Base-by-base conservation (phyloP, 2,329 filamentous ascomycete genomes). In the Fusarium torulosum region DNA sequence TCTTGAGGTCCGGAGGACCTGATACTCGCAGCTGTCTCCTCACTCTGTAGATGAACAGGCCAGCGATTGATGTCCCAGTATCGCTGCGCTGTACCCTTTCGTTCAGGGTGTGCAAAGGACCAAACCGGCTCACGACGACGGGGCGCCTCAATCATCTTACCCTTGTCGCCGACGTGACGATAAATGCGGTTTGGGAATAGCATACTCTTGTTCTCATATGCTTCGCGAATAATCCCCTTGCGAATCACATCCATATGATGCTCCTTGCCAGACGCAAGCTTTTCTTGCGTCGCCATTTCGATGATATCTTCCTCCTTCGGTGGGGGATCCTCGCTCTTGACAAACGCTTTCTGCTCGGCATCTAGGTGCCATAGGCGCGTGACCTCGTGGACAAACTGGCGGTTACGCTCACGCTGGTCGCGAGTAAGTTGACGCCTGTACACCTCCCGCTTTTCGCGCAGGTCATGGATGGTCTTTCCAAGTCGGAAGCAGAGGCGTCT, bases 31-130 rank as follows among this genome's bases (percentile, higher is more conserved):
- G 17, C 27, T 44, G 20, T 53, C 35, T 54, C 83, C 78, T 19
- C 66, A 50, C 14, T 73, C 66, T 84, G 81, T 52, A 81, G 70
- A 25, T 79, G 69, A 20, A 81, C 42, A 35, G 84, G 84, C 84
- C 84, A 87, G 38, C 83, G 79, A 69, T 81, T 76, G 43, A 86
- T 72, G 63, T 75, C 73, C 75, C 84, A 86, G 71, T 79, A 86
- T 7, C 70, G 64, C 44, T 51, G 68, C 47, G 46, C 66, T 9
- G 45, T 57, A 31, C 25, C 55, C 21, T 62, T 69, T 7, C 63
- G 66, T 19, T 54, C 66, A 20, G 75, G 67, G 29, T 75, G 72
- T 5, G 66, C 75, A 70, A 77, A 77, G 11, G 74, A 66, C 75
- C 75, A 77, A 20, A 77, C 49, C 6, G 75, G 65, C 54, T 80